These are phyloP conservation scores for Juglanconis oblonga DNA, from an alignment of 2,329 filamentous ascomycete species.

Conservation along the genomic window DNA sequence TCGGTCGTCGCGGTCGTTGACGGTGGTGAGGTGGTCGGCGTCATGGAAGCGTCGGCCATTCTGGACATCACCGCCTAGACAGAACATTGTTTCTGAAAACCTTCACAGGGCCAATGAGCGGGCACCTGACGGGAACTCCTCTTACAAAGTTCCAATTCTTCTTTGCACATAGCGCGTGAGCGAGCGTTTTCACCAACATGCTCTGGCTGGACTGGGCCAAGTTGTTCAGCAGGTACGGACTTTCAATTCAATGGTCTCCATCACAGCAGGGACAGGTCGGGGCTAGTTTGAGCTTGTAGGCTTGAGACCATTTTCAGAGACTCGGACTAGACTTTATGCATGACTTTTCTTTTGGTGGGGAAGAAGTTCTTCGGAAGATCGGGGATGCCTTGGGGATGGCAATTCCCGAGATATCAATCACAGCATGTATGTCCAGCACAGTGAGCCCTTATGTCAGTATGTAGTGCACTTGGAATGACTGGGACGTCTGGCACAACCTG, in stretches of 20 bases:
- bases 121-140: neutral
- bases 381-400: neutral
- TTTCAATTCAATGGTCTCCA: neutral
- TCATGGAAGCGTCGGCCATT: conserved; percentile 39
- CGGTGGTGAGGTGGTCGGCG: conserved; percentile 43
- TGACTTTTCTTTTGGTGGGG: neutral
- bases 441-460: neutral
- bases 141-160: neutral
- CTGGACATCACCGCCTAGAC: conserved; percentile 2
- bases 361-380: neutral
- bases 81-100: neutral
- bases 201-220: neutral
- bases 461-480: neutral
- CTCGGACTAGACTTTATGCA: neutral
- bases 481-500: neutral
- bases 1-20: conserved; percentile 47
- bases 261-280: neutral
- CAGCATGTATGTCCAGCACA: neutral
- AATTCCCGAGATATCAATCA: neutral
- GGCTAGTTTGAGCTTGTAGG: neutral
- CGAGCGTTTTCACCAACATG: neutral
- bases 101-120: neutral
- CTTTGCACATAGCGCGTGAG: neutral
- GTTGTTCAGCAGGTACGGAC: neutral
- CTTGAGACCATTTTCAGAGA: neutral